Base-by-base conservation (phyloP, 805 yeast species). In the Komagataella mondaviorum region DNA sequence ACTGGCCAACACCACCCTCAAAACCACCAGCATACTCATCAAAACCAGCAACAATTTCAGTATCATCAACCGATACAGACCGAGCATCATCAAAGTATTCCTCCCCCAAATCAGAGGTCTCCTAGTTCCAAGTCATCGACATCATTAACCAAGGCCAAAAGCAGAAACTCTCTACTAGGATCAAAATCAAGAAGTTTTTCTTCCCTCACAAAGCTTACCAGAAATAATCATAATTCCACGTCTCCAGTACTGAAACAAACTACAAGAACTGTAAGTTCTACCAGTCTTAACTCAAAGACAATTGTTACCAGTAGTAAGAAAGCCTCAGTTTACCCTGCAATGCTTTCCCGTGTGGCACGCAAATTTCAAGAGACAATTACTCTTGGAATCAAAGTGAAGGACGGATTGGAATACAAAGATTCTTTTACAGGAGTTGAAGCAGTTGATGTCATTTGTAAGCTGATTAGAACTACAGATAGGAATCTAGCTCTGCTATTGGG, bases 351-450 rank as follows among this genome's bases (percentile, higher is more conserved):
- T 49, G 98, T 93, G 16, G 96, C 97, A 0, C 76, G 74, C 20
- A 76, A 80, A 22, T 88, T 91, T 65, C 78, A 81, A 56, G 87
- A 83, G 54, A 70, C 80, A 20, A 75, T 89, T 30, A 78, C 78
- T 20, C 63, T 86, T 12, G 85, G 89, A 2, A 88, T 88, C 54
- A 80, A 87, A 56, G 85, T 84, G 62, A 93, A 91, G 62, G 91
- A 90, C 68, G 96, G 96, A 16, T 75, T 90, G 57, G 85, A 88
- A 55, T 91, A 89, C 66, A 85, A 95, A 62, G 95, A 90, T 62
- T 83, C 97, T 0, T 93, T 93, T 61, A 85, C 96, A 0, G 99
- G 99, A 39, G 74, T 87, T 20, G 93, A 88, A 66, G 96, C 98
- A 0, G 96, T 93, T 30, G 96, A 89, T 64, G 77, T 83, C n/a